Percentiles rank a stretch among this genome's conserved stretches.
These are phyloP conservation scores for Tetrahymena malaccensis DNA, from an alignment of 73 alveolate genomes.

Conservation along the genomic window DNA sequence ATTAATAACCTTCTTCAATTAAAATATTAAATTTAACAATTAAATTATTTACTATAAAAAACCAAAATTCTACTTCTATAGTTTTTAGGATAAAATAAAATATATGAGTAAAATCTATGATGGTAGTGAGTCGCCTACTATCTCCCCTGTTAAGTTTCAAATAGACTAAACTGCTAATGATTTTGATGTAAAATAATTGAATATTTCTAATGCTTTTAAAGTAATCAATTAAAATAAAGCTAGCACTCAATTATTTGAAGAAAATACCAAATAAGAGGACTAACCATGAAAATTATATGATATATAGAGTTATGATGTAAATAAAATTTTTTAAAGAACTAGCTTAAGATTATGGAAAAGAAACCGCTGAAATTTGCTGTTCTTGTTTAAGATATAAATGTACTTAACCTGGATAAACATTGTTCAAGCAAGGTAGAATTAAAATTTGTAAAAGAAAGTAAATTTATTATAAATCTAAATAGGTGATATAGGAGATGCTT, in stretches of 20 bases:
- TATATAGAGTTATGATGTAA: neutral
- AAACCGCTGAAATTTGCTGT: neutral
- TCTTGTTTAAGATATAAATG: neutral
- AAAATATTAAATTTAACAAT: no score
- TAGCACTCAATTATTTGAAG: neutral
- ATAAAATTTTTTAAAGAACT: neutral
- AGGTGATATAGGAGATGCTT: neutral
- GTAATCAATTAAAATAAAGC: neutral
- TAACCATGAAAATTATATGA: neutral
- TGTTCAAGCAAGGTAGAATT: neutral
- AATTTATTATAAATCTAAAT: neutral
- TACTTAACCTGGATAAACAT: neutral
- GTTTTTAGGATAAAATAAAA: neutral
- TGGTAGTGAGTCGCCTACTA: neutral
- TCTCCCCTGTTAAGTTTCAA: neutral
- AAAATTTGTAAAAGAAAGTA: neutral
- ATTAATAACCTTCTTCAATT: no score
- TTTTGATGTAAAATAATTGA: neutral
- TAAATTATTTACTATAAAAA: neutral
- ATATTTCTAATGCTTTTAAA: neutral
- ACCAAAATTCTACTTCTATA: neutral
- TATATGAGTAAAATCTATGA: neutral
- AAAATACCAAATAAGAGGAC: neutral
- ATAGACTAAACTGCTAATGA: neutral
- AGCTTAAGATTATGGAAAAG: neutral